Conservation (phyloP, 192 early-diverging fungal species). For the Hyaloraphidium curvatum region DNA sequence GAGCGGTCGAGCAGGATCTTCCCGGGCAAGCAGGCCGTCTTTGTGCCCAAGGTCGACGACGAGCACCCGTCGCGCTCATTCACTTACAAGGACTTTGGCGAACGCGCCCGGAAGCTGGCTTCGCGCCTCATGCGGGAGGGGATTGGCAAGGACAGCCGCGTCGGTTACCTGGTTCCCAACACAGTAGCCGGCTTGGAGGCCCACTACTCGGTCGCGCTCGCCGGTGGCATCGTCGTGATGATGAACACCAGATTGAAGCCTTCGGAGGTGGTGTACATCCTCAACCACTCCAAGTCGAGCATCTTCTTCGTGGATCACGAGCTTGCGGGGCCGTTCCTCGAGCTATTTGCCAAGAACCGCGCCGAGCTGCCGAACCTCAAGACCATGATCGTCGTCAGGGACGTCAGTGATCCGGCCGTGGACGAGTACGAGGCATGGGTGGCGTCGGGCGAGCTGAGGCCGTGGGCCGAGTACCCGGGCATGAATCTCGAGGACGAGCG, state of each 20-base stretch:
- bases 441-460: constrained; percentile 13
- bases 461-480: constrained; percentile 24
- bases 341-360: background rate
- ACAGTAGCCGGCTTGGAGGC: constrained; percentile 33
- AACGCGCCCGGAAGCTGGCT: no score
- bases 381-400: background rate
- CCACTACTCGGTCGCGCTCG: constrained; percentile 36
- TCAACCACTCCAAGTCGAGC: constrained; percentile 25
- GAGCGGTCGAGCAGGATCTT: constrained; percentile 26
- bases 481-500: constrained; percentile 24
- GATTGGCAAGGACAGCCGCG: no score
- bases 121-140: no score
- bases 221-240: constrained; percentile 30
- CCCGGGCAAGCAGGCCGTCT: constrained; percentile 23
- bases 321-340: constrained; percentile 8
- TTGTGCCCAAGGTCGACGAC: no score
- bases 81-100: no score
- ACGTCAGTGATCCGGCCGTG: background rate
- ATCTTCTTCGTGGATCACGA: constrained; percentile 28
- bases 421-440: constrained; percentile 24
- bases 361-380: background rate
- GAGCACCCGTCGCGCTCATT: no score
- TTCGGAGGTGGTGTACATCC: constrained; percentile 33
- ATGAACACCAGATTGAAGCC: constrained; percentile 32
- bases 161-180: no score